Base-by-base conservation (phyloP, 176 grass and related monocot species). In the Sorghum bicolor region DNA sequence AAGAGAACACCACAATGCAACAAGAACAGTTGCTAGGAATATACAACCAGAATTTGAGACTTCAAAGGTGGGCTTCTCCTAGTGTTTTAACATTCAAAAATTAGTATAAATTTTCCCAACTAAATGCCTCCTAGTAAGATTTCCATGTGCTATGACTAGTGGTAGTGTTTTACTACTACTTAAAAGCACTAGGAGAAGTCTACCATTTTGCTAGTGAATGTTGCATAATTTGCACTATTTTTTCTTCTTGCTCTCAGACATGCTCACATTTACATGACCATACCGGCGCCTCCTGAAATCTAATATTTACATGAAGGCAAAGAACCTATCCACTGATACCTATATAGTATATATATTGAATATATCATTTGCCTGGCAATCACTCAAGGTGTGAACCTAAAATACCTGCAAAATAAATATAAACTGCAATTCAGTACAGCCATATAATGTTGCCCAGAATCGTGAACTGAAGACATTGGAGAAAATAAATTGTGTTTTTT, bases 331-430 rank as follows among this genome's bases (percentile, higher is more conserved):
- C 28, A 22, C 17, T 62, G 45, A 40, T 17, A 52, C 64, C 66
- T 63, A 70, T 55, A 55, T 58, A 58, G 53, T 58, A 8, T 10
- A 58, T 24, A 58, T 58, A 22, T 58, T 10, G 53, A 10, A 58
- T 58, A 57, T 57, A 10, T 65, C 64, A 30, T 30, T 83, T 61
- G 16, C 38, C n/a, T 78, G 12, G 5, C 19, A 77, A 77, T 15
- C 6, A 70, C n/a, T 32, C 24, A 30, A 67, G 11, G 6, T 44
- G 32, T 69, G 24, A 70, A 63, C 9, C 40, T 44, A 82, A 67
- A 29, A 82, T 55, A 77, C 83, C 88, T 89, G 78, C 72, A 82
- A 82, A 82, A 77, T 4, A 71, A 64, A 67, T 61, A 84, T 43
- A 25, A 64, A 50, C 22, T 8, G 60, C 60, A 34, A 25, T 64